Base-by-base conservation (phyloP, 2,329 filamentous ascomycete species). In the Colletotrichum shisoi region DNA sequence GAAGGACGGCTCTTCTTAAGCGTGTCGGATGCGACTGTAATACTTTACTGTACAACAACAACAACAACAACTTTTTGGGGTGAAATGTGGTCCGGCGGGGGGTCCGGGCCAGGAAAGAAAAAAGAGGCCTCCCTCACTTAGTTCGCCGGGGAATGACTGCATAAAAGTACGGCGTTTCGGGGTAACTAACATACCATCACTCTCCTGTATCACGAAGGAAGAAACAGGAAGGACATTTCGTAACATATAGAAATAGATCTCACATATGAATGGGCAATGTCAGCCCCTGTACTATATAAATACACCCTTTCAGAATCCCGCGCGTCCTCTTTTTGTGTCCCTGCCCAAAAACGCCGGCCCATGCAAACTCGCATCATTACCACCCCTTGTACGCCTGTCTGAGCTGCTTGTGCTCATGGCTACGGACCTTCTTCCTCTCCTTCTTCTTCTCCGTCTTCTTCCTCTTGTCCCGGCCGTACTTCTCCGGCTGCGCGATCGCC, bases 361-460 rank as follows among this genome's bases (percentile, higher is more conserved):
- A 70, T 70, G 68, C 63, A 68, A 52, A 56, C 39, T 56, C 31
- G 39, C 31, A 54, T 56, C 42, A 63, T 72, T 73, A 79, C 76
- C 76, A 78, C 48, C 75, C 72, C 74, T 83, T 93, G 81, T 88
- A 93, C 8, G 89, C 89, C 73, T 90, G 86, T 76, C 93, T 87
- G 78, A 84, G 83, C 57, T 87, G 87, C 77, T 91, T 88, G 75
- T 91, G 88, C 79, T 93, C 90, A 71, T 83, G 80, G 0, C 91
- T 90, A 77, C 87, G 92, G 77, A 90, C 91, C 84, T 93, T 96
- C 76, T 89, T 88, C 78, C 89, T 88, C 72, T 90, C 90, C 80
- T 89, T 93, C 83, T 95, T 95, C 82, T 89, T 88, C 76, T 95
- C 92, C 69, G 91, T 85, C 82, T 90, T 93, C 82, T 90, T 91